Percentiles rank a stretch among this genome's conserved stretches.
Evolutionary conservation across 495 filamentous ascomycete species (phyloP).

Genomic region (Trichoderma virens): DNA sequence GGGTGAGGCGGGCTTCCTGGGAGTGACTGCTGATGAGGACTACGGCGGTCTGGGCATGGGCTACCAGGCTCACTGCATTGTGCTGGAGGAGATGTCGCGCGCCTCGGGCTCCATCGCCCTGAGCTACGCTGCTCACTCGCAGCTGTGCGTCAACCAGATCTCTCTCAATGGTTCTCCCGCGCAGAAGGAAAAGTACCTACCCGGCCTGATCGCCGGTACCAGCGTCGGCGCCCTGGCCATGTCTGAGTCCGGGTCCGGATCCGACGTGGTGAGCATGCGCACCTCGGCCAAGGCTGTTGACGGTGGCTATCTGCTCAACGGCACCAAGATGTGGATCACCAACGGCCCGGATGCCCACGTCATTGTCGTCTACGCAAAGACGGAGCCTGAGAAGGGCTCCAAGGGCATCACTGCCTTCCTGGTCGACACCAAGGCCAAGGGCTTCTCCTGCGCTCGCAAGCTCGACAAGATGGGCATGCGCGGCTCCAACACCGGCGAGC

Average conservation of each 20-base stretch:
- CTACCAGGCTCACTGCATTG: constrained; percentile 93
- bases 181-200: constrained; percentile 76
- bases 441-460: constrained; percentile 84
- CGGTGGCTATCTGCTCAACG: constrained; percentile 79
- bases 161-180: constrained; percentile 75
- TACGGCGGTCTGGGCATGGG: constrained; percentile 88
- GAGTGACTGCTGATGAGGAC: constrained; percentile 89
- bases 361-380: constrained; percentile 94
- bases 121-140: constrained; percentile 89
- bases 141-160: constrained; percentile 94
- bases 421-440: constrained; percentile 61
- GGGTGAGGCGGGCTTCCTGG: constrained; percentile 84
- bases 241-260: constrained; percentile 86
- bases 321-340: constrained; percentile 99
- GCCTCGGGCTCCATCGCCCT: constrained; percentile 77
- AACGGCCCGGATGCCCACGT: constrained; percentile 91
- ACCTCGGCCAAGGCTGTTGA: constrained; percentile 71
- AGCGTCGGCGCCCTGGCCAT: constrained; percentile 89
- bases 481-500: constrained; percentile 91
- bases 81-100: constrained; percentile 79
- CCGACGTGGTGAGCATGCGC: constrained; percentile 94
- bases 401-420: constrained; percentile 96
- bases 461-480: constrained; percentile 98
- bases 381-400: constrained; percentile 66
- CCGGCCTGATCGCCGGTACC: constrained; percentile 71